Base-by-base conservation (phyloP, 176 grass and related monocot species). In the Hordeum marinum region DNA sequence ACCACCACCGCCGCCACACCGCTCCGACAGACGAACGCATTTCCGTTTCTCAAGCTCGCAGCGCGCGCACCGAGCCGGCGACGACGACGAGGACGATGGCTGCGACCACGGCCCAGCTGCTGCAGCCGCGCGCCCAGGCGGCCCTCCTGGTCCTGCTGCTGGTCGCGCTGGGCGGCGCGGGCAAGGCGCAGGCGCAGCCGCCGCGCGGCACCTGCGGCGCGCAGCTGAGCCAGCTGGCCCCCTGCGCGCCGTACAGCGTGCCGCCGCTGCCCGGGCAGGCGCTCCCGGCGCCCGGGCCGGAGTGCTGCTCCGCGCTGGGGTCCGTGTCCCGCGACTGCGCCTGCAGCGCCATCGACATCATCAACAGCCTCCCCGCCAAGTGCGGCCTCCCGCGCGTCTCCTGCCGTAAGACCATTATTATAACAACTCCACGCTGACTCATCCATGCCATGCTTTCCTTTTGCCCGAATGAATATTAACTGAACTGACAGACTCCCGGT, bases 291-390 rank as follows among this genome's bases (percentile, higher is more conserved):
- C 94, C 94, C 0, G 87, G 80, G 42, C n/a, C 68, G 13, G 86
- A 96, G 60, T 96, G 94, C 86, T 96, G 94, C 86, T 76, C 89
- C 20, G 90, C 91, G 48, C 84, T 96, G 3, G 82, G 86, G 1
- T 15, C 86, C 52, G 84, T 93, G 32, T 43, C 85, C 57, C 78
- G 34, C 60, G 83, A 91, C 65, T 96, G 94, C 80, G 91, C 86
- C 54, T 96, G 94, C 73, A 70, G 61, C 43, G 83, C 94, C 27
- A 75, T 96, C 72, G 36, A 77, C 36, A 91, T 96, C 83, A 93
- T 96, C 82, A 91, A 83, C 62, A 96, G 89, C 91, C 89, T 93
- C 62, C 91, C 94, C 2, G 71, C 89, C 70, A 93, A 93, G 82
- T 96, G 94, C 41, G 89, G 86, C 39, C 91, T 96, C 61, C 45